Base-by-base conservation (phyloP, 371 early-diverging fungal genomes). In the Dipsacomyces acuminosporus region DNA sequence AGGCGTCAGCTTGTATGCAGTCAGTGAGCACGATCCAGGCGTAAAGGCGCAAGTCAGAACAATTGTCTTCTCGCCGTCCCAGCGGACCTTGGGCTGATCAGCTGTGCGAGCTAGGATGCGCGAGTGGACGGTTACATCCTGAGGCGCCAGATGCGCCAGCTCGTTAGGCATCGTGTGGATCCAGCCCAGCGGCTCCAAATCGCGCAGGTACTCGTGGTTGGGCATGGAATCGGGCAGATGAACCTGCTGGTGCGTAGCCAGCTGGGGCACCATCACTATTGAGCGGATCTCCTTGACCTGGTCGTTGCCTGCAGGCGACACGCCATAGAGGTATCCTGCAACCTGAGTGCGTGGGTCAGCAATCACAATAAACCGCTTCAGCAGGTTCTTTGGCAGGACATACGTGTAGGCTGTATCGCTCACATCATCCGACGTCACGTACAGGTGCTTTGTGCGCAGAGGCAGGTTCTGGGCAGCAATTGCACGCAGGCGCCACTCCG, bases 401-500 rank as follows among this genome's bases (percentile, higher is more conserved):
- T 93, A 96, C 8, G 96, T 96, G 45, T 57, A 57, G 13, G 89
- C 90, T 24, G 89, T 78, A 57, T 96, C 95, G 71, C 88, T 84
- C 69, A 94, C 89, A 64, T 94, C 95, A 51, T 94, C 96, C 53
- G 91, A 85, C 56, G 91, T 84, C 49, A 97, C 96, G 62, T 93
- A 95, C 61, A 97, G 87, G 76, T 97, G 91, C 72, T 94, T 90
- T 15, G 96, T 94, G 69, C 96, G 91, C 69, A 96, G 73, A 51
- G 90, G 88, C 64, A 98, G 72, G 66, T 93, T 95, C 53, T 94
- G 91, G 6, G 94, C 87, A 6, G 98, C 89, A 49, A 98, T 89
- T 22, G 98, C 96, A 38, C 98, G 86, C 45, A 91, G 83, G 61
- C 99, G 91, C 99, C 99, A 98, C 71, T 98, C 99, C 0, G 98